Base-by-base conservation (phyloP, 768 basidiomycete genomes). In the Leccinum variicolor region DNA sequence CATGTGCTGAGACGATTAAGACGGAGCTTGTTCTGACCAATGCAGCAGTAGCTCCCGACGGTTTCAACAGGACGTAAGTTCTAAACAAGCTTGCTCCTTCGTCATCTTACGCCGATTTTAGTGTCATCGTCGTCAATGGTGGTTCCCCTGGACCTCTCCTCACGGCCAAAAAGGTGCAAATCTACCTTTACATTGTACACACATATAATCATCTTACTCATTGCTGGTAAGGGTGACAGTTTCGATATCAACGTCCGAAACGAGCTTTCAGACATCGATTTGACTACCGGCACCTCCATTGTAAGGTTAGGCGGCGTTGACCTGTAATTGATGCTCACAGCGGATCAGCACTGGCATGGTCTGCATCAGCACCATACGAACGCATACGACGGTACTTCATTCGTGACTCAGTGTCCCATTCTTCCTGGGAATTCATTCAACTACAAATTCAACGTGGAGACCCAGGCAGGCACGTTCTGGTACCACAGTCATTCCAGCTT, bases 341-440 rank as follows among this genome's bases (percentile, higher is more conserved):
- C 17, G 11, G 49, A 54, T 34, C 52, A 69, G 63, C 77, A 78
- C 52, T 81, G 81, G 81, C 81, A 82, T 55, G 81, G 81, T 8
- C 33, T 82, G 8, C 77, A 76, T 57, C 80, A 81, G 60, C 56
- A 70, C 17, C 67, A 69, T 11, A 70, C 74, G 14, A 77, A 76
- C 4, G 70, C 75, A 33, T 79, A 77, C 50, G 82, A 83, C 50
- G 82, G 81, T 7, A 45, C 73, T 13, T 65, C 75, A 2, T 80
- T 80, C 56, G 80, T 81, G 33, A 81, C 76, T 14, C 77, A 78
- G 64, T 80, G 78, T 58, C 79, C 77, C 25, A 79, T 78, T 31
- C 58, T 65, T 6, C 61, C 80, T 0, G 75, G 73, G 3, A 34
- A 74, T 33, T 75, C 76, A 0, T 77, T 74, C 67, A 60, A 69